Percentiles rank a stretch among this genome's conserved stretches.
phyloP scores from a whole-genome alignment of 2,329 filamentous ascomycete genomes.

The Sordariomycetes sp. region DNA sequence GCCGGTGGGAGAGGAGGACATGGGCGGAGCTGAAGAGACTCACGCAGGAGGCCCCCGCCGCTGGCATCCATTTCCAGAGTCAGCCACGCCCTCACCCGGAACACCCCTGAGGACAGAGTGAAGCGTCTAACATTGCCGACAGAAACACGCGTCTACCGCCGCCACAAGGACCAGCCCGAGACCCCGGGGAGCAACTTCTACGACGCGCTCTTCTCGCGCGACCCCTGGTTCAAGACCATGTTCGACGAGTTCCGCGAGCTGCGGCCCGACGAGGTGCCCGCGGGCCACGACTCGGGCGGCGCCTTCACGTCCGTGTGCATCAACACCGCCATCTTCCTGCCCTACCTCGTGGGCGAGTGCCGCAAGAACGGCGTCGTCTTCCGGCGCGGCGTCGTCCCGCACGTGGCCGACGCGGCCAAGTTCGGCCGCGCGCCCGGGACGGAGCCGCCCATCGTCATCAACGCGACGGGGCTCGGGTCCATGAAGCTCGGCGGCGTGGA shows the following conservation, averaged over 20 bases:
- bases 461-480: constrained; percentile 73
- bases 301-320: constrained; percentile 82
- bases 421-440: constrained; percentile 37
- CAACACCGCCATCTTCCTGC: constrained; percentile 79
- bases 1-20: constrained; percentile 51
- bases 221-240: constrained; percentile 66
- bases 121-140: background rate
- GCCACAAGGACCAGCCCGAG: constrained; percentile 48
- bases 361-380: constrained; percentile 60
- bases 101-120: background rate
- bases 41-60: constrained; percentile 57
- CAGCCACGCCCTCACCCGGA: constrained; percentile 4
- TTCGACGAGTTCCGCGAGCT: constrained; percentile 62
- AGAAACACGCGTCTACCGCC: constrained; percentile 39
- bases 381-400: constrained; percentile 50
- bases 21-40: constrained; percentile 53
- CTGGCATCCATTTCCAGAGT: constrained; percentile 73
- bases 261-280: constrained; percentile 43
- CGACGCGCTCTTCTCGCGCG: constrained; percentile 50
- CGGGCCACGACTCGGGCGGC: constrained; percentile 60
- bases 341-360: constrained; percentile 76
- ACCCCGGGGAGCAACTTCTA: constrained; percentile 37
- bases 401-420: constrained; percentile 57
- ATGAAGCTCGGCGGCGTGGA: constrained; percentile 69
- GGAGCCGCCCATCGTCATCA: constrained; percentile 62